Base-by-base conservation (phyloP, 148 eudicot species). In the Bassia scoparia region DNA sequence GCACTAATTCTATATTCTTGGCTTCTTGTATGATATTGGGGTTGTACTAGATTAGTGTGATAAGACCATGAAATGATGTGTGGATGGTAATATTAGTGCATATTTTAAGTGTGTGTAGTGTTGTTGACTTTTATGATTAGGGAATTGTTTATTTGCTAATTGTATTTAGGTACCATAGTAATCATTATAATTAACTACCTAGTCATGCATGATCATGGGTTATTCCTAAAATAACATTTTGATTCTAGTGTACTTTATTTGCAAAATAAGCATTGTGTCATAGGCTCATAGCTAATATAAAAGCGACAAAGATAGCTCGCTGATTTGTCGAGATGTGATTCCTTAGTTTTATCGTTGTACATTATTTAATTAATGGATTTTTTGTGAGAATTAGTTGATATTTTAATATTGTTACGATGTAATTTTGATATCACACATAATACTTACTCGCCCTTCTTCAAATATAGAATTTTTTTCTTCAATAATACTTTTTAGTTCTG, bases 101-200 rank as follows among this genome's bases (percentile, higher is more conserved):
- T 55, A 35, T 33, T 37, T 74, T 69, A 52, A 52, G 23, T 67
- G 35, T 44, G 44, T 1, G 29, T 68, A 27, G 34, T 21, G 72
- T 17, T 44, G 37, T 68, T 76, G 73, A 76, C 78, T 76, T 76
- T 53, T 34, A 6, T 60, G 26, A 13, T 41, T 54, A 54, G 27
- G 24, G 65, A 9, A 29, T 63, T 70, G 23, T 64, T 64, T 77
- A 63, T 16, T 23, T 30, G 27, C 20, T 71, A 60, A 71, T 71
- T 48, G 29, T 24, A 48, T 71, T 71, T 64, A 14, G 43, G 61
- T n/a, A 11, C 16, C 26, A 8, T 18, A 27, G 23, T n/a, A 66
- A 67, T 66, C 63, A 66, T 66, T 38, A 18, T 76, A n/a, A n/a
- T n/a, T 59, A 76, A 71, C 35, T 58, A 58, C 62, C 48, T 37